Conservation (phyloP, 2,329 filamentous ascomycete genomes). For the Diaporthe citri region DNA sequence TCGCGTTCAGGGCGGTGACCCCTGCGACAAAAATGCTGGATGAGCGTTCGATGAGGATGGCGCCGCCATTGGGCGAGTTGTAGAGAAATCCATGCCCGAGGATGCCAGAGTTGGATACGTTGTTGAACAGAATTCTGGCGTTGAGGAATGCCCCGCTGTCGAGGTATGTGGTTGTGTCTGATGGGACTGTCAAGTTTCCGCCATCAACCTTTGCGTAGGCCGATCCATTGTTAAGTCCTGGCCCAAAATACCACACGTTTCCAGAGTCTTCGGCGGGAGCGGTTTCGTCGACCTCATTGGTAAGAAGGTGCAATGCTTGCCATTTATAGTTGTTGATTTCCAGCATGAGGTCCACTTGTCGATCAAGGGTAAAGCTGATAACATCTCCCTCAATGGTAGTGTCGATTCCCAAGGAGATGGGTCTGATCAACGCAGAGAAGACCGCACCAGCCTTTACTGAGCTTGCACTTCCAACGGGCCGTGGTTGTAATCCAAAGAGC, state of each 20-base stretch:
- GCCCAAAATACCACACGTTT: conserved; percentile 17
- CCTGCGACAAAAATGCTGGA: conserved; percentile 10
- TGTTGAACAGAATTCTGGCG: conserved; percentile 1
- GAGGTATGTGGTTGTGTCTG: not conserved
- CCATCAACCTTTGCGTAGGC: conserved; percentile 7
- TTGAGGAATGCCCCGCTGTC: conserved; percentile 21
- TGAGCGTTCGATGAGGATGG: conserved; percentile 26
- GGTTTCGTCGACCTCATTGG: not conserved
- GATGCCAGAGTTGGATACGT: conserved; percentile 17
- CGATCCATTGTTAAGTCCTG: conserved; percentile 7
- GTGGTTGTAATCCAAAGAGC: conserved; percentile 1
- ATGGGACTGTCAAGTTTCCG: conserved; percentile 1
- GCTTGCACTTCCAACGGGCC: not conserved
- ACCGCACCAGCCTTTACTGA: not conserved
- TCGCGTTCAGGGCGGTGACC: conserved; percentile 10
- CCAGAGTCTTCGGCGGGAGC: not conserved
- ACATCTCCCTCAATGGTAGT: not conserved
- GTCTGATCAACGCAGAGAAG: not conserved
- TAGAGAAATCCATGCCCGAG: conserved; percentile 15
- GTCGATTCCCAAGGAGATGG: not conserved
- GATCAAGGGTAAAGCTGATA: not conserved
- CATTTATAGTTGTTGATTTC: conserved; percentile 18
- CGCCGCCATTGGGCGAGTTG: conserved; percentile 16
- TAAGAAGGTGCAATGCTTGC: conserved; percentile 10
- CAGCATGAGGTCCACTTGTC: not conserved